These are phyloP conservation scores for Colletotrichum sp. DNA, from an alignment of 2,329 filamentous ascomycete species.

Conservation along the genomic window DNA sequence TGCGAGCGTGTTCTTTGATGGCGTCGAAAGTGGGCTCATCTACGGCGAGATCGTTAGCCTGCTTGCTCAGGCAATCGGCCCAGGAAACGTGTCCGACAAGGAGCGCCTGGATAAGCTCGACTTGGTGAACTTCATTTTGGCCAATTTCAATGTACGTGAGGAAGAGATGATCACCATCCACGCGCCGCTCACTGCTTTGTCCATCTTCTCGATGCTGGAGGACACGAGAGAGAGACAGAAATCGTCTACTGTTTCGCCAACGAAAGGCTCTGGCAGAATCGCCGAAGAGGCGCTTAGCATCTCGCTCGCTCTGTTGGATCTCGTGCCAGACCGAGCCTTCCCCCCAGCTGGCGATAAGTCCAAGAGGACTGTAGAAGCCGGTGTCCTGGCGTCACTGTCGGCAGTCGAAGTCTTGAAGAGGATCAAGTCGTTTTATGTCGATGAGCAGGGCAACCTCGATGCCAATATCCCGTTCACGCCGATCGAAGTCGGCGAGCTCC, in stretches of 20 bases:
- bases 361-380: conserved; percentile 28
- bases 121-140: conserved; percentile 80
- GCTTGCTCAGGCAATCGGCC: conserved; percentile 63
- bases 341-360: conserved; percentile 29
- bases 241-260: not conserved
- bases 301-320: conserved; percentile 61
- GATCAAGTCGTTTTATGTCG: conserved; percentile 71
- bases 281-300: conserved; percentile 48
- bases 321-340: conserved; percentile 71
- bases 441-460: conserved; percentile 74
- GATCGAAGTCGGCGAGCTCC: conserved; percentile 61
- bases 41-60: conserved; percentile 82
- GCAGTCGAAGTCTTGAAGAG: conserved; percentile 62
- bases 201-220: conserved; percentile 65
- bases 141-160: conserved; percentile 90
- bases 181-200: conserved; percentile 77
- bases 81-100: conserved; percentile 44
- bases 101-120: conserved; percentile 68
- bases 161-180: conserved; percentile 94
- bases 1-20: conserved; percentile 95
- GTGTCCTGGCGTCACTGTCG: conserved; percentile 34
- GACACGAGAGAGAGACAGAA: conserved; percentile 48
- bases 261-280: conserved; percentile 32
- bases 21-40: conserved; percentile 91
- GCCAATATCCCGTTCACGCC: conserved; percentile 63